Evolutionary conservation across 2,329 filamentous ascomycete genomes (phyloP).

Genomic region (Colletotrichum truncatum): DNA sequence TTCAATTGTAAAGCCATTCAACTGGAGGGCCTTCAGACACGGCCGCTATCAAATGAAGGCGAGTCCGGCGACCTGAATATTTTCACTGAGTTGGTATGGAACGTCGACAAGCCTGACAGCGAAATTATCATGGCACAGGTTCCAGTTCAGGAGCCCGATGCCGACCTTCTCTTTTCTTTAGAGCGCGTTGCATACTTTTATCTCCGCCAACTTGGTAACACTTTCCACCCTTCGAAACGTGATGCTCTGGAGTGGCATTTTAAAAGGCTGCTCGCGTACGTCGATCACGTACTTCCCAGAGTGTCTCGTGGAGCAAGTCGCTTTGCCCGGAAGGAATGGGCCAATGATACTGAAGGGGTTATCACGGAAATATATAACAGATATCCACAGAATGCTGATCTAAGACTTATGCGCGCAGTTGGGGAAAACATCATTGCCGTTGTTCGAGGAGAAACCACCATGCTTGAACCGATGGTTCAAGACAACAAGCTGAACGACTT

Average conservation of each 20-base stretch:
- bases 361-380: neutral
- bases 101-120: neutral
- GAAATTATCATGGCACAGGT: neutral
- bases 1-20: rapidly evolving
- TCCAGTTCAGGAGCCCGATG: neutral
- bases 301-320: neutral
- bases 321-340: neutral
- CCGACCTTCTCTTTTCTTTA: neutral
- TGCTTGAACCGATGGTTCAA: conserved; percentile 42
- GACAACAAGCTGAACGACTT: conserved; percentile 40
- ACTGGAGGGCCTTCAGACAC: neutral
- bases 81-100: neutral
- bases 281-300: neutral
- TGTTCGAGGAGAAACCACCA: conserved; percentile 40
- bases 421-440: conserved; percentile 41
- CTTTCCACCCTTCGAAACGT: neutral
- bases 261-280: neutral
- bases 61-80: neutral
- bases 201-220: neutral
- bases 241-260: neutral
- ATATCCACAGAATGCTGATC: neutral
- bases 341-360: neutral
- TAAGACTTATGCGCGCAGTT: conserved; percentile 22
- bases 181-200: neutral
- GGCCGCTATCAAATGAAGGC: neutral